Evolutionary conservation across 1,284 basidiomycete genomes (phyloP), one percentile per base, ranked within the genome.

Genomic region (Cryptococcus deneoformans): DNA sequence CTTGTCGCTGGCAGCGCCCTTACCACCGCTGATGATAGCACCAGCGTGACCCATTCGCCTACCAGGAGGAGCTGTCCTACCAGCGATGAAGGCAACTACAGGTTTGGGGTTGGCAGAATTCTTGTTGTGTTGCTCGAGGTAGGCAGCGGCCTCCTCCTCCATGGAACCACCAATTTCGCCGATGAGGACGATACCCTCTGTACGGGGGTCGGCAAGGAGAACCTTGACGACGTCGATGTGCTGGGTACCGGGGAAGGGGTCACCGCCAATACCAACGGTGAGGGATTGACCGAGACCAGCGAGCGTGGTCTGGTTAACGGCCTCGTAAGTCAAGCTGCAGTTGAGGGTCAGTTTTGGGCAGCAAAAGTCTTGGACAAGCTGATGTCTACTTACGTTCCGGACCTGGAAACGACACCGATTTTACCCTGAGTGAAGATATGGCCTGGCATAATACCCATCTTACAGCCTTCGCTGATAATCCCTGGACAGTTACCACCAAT

Each of bases 371-470:
- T 35, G 54, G 14, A 51, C 9, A 24, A 45, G 47, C 29, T 16
- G 16, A 29, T 29, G 29, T 29, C 40, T 10, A 70, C 71, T 67
- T 65, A 73, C 70, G 94, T 97, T 65, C 94, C 94, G 20, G 94
- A 96, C 58, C 94, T 90, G 35, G 94, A 99, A 56, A 99, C 96
- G 68, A 99, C 95, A 68, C 92, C 92, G 66, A 96, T 93, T 66
- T 89, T 92, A 56, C 95, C 95, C 56, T 95, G 92, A 64, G 80
- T 90, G 82, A 98, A 95, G 69, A 99, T 95, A 75, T 96, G 92
- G 44, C 94, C 95, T 34, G 96, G 96, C 82, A 98, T 95, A 76
- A 99, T 99, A 61, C 96, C 96, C 86, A 99, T 98, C 83, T 99
- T 99, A 83, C 96, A 99, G 14, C 95, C 95, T 56, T 89, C 84